phyloP scores from a whole-genome alignment of 768 basidiomycete species.

The Rhodotorula paludigena region DNA sequence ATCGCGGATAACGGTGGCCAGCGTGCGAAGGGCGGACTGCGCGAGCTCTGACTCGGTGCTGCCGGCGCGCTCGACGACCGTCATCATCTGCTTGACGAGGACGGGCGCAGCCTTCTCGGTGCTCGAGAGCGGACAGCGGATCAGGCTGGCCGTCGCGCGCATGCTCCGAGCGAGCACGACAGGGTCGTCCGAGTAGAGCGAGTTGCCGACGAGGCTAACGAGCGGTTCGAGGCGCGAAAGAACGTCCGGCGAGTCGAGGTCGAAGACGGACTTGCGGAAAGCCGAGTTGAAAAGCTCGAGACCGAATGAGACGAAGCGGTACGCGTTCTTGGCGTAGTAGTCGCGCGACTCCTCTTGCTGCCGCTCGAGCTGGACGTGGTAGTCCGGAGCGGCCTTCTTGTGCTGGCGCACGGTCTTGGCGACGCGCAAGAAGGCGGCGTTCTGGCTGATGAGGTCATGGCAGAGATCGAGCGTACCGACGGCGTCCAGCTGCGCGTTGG shows the following conservation, averaged over 20 bases:
- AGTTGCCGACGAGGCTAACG: constrained; percentile 80
- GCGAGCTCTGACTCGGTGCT: constrained; percentile 84
- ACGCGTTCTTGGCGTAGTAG: constrained; percentile 73
- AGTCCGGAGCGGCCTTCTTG: constrained; percentile 34
- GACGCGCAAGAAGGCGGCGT: constrained; percentile 71
- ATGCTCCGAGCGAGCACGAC: constrained; percentile 70
- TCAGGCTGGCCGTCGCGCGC: constrained; percentile 71
- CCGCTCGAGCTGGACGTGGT: constrained; percentile 72
- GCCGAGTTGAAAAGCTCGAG: constrained; percentile 85
- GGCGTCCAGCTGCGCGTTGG: constrained; percentile 66
- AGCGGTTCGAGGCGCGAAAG: constrained; percentile 81
- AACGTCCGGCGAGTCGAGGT: constrained; percentile 68
- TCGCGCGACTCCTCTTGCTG: constrained; percentile 48
- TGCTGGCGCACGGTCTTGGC: constrained; percentile 24
- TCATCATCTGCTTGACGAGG: constrained; percentile 74
- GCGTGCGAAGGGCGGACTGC: constrained; percentile 78
- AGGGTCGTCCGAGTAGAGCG: constrained; percentile 75
- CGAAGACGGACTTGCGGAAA: constrained; percentile 75
- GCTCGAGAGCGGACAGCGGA: constrained; percentile 74
- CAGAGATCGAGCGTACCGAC: constrained; percentile 72
- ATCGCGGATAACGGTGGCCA: constrained; percentile 85
- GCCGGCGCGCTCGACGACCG: constrained; percentile 73
- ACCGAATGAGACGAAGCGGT: constrained; percentile 85
- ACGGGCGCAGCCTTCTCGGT: constrained; percentile 72
- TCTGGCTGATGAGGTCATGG: constrained; percentile 83